Conservation (phyloP, 768 basidiomycete genomes). For the Russula sp. region DNA sequence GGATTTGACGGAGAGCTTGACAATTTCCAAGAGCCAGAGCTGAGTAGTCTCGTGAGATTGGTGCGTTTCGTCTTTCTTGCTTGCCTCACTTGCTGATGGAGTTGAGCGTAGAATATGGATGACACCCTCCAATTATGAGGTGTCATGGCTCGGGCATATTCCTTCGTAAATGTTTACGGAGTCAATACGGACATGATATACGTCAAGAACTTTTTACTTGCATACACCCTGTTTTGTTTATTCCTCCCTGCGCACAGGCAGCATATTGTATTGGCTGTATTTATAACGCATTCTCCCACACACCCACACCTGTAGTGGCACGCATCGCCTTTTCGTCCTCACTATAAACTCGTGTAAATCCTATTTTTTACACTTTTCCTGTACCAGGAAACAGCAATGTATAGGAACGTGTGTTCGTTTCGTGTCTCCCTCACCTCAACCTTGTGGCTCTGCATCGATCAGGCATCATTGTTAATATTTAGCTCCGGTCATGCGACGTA, state of each 20-base stretch:
- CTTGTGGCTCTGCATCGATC: background rate
- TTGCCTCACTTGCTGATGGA: background rate
- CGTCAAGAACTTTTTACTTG: background rate
- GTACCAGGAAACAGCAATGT: background rate
- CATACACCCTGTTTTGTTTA: background rate
- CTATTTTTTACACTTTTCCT: background rate
- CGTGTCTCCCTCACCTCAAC: too few relatives aligned
- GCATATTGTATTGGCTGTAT: background rate
- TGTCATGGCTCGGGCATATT: background rate
- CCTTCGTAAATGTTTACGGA: background rate
- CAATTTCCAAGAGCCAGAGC: constrained; percentile 14
- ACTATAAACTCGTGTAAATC: background rate
- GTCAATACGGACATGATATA: background rate
- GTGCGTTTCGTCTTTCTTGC: background rate
- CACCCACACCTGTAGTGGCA: background rate
- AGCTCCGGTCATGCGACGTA: background rate
- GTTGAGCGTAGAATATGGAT: constrained; percentile 2
- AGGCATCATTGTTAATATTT: background rate
- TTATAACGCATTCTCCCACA: background rate
- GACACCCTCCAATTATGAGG: constrained; percentile 3
- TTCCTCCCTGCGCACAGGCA: background rate
- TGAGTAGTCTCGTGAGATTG: constrained; percentile 17
- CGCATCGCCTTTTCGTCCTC: background rate
- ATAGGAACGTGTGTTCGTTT: background rate
- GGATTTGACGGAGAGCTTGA: constrained; percentile 17